These are phyloP conservation scores for Azolla pinnata DNA, from an alignment of 75 land plant genomes.

Conservation along the genomic window DNA sequence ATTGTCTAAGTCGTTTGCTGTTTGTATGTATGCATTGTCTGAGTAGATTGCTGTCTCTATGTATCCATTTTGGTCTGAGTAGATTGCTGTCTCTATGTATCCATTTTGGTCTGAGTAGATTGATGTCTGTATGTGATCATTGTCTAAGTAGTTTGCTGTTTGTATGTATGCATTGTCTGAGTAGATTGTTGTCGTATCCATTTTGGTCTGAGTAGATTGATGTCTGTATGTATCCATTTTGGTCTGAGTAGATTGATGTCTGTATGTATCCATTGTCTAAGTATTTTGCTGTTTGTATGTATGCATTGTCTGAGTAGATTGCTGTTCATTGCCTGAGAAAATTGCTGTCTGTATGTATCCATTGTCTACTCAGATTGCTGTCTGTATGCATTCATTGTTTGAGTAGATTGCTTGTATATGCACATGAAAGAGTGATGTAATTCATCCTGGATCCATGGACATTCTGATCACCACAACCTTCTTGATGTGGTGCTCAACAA, in stretches of 20 bases:
- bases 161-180: constrained; percentile 1
- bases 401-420: too few relatives aligned
- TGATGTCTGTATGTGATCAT: not conserved
- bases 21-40: constrained; percentile 1
- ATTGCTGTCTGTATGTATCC: not conserved
- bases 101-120: not conserved
- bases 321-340: not conserved
- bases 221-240: not conserved
- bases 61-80: not conserved
- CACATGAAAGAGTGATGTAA: too few relatives aligned
- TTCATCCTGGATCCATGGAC: too few relatives aligned
- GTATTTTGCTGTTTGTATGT: not conserved
- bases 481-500: too few relatives aligned
- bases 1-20: too few relatives aligned
- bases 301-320: too few relatives aligned
- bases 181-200: not conserved
- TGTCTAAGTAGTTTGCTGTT: not conserved
- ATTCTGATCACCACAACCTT: too few relatives aligned
- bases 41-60: too few relatives aligned
- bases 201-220: not conserved
- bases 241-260: not conserved
- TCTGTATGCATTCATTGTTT: not conserved
- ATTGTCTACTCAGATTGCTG: not conserved
- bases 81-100: not conserved
- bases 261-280: not conserved